These are phyloP conservation scores for Stenocarpella maydis DNA, from an alignment of 2,329 filamentous ascomycete species.

Conservation along the genomic window DNA sequence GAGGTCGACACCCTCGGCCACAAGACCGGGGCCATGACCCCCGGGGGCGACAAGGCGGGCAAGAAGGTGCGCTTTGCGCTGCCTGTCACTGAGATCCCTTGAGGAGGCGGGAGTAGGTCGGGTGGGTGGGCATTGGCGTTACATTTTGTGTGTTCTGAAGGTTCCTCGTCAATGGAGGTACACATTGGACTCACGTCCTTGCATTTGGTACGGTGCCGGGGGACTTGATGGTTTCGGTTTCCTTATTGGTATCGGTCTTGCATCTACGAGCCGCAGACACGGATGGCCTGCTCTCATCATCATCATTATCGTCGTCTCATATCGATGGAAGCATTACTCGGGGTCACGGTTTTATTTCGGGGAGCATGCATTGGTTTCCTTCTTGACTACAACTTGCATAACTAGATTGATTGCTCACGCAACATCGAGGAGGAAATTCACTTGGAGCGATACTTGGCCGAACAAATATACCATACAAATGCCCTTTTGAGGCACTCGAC, in stretches of 20 bases:
- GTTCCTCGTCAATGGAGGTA: neutral
- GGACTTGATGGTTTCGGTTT: neutral
- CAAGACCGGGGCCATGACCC: constrained; percentile 38
- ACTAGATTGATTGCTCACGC: constrained; percentile 34
- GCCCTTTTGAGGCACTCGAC: neutral
- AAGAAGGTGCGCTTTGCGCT: constrained; percentile 66
- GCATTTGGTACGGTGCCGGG: constrained; percentile 14
- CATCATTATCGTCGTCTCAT: neutral
- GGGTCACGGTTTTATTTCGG: constrained; percentile 12
- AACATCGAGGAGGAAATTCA: constrained; percentile 9
- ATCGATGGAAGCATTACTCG: constrained; percentile 1
- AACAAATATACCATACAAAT: neutral
- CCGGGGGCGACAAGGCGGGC: constrained; percentile 55
- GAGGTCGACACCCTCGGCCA: constrained; percentile 43
- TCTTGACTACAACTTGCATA: constrained; percentile 1
- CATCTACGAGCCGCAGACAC: neutral
- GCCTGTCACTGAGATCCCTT: constrained; percentile 47
- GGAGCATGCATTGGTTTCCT: neutral
- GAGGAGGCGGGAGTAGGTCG: neutral
- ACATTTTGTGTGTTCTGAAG: neutral
- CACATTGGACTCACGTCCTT: constrained; percentile 15
- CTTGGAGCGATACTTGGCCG: neutral
- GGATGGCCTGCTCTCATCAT: neutral
- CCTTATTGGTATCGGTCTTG: neutral
- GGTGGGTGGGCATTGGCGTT: neutral